These are phyloP conservation scores for Chimonanthus salicifolius DNA, from an alignment of 164 flowering plant genomes.

Conservation along the genomic window DNA sequence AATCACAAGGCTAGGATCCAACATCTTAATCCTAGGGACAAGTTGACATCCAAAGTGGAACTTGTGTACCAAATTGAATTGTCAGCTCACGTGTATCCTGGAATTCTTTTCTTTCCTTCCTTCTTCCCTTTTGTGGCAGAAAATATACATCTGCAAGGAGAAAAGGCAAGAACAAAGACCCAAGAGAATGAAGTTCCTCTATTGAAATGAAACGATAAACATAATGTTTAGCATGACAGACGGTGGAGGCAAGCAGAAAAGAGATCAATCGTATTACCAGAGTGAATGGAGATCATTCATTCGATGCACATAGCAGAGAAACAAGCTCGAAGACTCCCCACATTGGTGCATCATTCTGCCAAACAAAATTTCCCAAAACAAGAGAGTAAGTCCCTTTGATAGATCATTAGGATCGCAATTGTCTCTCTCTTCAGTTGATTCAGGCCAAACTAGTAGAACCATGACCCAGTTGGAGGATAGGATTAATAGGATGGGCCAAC, in stretches of 20 bases:
- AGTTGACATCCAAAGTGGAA: background rate
- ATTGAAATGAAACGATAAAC: background rate
- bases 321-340: slow-evolving; percentile 67
- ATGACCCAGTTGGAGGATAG: too few relatives aligned
- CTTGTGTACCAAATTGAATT: too few relatives aligned
- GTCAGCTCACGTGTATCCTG: background rate
- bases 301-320: slow-evolving; percentile 27
- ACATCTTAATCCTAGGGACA: background rate
- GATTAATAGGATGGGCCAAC: too few relatives aligned
- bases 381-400: background rate
- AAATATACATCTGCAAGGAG: background rate
- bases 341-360: slow-evolving; percentile 91
- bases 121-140: background rate
- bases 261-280: background rate
- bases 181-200: background rate
- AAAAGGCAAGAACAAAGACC: background rate
- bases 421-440: too few relatives aligned
- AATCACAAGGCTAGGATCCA: background rate
- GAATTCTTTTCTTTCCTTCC: too few relatives aligned
- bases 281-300: slow-evolving; percentile 3
- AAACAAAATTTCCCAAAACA: slow-evolving; percentile 2
- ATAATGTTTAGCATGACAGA: background rate
- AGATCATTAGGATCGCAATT: background rate
- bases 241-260: background rate
- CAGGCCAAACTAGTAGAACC: too few relatives aligned